Percentiles rank a stretch among this genome's conserved stretches.
Conservation (phyloP, 2,329 filamentous ascomycete genomes). For the Tolypocladium inflatum region DNA sequence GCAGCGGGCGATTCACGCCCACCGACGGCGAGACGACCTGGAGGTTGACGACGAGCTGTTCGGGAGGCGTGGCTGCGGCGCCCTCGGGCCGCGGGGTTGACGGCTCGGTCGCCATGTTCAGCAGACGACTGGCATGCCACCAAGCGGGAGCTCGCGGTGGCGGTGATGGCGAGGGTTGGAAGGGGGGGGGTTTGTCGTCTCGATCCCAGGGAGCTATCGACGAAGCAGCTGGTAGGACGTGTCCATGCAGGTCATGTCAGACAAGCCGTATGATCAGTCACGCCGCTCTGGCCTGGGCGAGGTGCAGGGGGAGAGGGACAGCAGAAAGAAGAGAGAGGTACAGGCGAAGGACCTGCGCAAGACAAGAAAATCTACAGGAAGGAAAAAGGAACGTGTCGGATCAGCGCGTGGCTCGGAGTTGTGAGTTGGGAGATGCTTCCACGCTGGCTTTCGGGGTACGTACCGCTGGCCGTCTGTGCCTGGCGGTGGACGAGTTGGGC, state of each 20-base stretch:
- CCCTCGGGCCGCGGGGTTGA: conserved; percentile 15
- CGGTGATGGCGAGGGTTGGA: not conserved
- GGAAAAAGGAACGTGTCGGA: not conserved
- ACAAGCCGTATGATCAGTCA: conserved; percentile 2
- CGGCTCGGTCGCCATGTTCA: conserved; percentile 30
- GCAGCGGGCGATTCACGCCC: conserved; percentile 39
- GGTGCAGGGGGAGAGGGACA: not conserved
- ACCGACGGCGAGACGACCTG: conserved; percentile 50
- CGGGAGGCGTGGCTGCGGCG: conserved; percentile 12
- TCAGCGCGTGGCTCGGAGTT: not conserved
- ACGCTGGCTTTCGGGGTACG: conserved; percentile 2
- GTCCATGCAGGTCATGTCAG: conserved; percentile 9
- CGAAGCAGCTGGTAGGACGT: conserved; percentile 1
- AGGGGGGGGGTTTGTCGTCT: not conserved
- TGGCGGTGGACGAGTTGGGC: not conserved
- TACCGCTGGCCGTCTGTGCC: not conserved
- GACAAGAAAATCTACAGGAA: not conserved
- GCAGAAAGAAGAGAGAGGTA: not conserved
- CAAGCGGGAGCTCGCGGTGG: not conserved
- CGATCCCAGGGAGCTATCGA: not conserved
- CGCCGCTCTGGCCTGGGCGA: not conserved
- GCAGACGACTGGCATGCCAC: conserved; percentile 16
- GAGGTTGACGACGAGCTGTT: conserved; percentile 39
- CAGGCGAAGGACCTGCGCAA: not conserved
- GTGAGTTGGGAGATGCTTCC: not conserved